Conservation (phyloP, 2,329 filamentous ascomycete genomes). For the Cephalotrichum gorgonifer region DNA sequence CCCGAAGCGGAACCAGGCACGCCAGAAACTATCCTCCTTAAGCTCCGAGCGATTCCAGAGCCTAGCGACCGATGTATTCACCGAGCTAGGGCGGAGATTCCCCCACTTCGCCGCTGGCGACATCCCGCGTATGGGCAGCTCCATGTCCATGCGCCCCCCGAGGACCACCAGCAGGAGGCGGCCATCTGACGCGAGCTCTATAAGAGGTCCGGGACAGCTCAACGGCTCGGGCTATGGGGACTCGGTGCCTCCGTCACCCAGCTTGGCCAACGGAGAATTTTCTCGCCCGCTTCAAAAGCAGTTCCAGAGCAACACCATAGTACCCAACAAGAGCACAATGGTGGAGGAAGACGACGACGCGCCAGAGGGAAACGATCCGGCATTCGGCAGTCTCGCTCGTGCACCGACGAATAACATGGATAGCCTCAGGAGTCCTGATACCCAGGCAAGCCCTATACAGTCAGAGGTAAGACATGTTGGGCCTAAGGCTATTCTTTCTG, state of each 20-base stretch:
- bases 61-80: slow-evolving; percentile 90
- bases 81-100: slow-evolving; percentile 83
- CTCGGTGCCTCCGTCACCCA: slow-evolving; percentile 49
- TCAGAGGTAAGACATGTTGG: slow-evolving; percentile 25
- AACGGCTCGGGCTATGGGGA: slow-evolving; percentile 22
- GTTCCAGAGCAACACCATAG: slow-evolving; percentile 90
- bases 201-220: slow-evolving; percentile 28
- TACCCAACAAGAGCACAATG: slow-evolving; percentile 96
- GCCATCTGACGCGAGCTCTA: slow-evolving; percentile 53
- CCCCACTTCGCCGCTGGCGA: slow-evolving; percentile 67
- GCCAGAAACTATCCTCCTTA: slow-evolving; percentile 85
- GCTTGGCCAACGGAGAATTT: slow-evolving; percentile 50
- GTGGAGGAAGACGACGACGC: slow-evolving; percentile 86
- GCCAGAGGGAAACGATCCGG: slow-evolving; percentile 29
- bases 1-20: slow-evolving; percentile 94
- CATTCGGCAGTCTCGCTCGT: slow-evolving; percentile 35
- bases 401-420: slow-evolving; percentile 10
- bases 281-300: slow-evolving; percentile 76
- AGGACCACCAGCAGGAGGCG: slow-evolving; percentile 42
- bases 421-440: slow-evolving; percentile 16
- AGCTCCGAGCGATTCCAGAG: slow-evolving; percentile 81
- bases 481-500: not conserved
- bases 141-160: slow-evolving; percentile 50
- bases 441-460: slow-evolving; percentile 19
- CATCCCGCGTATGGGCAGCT: slow-evolving; percentile 57